Percentiles rank a stretch among this genome's conserved stretches.
These are phyloP conservation scores for Carex myosuroides DNA, from an alignment of 176 grass and related monocot genomes.

Conservation along the genomic window DNA sequence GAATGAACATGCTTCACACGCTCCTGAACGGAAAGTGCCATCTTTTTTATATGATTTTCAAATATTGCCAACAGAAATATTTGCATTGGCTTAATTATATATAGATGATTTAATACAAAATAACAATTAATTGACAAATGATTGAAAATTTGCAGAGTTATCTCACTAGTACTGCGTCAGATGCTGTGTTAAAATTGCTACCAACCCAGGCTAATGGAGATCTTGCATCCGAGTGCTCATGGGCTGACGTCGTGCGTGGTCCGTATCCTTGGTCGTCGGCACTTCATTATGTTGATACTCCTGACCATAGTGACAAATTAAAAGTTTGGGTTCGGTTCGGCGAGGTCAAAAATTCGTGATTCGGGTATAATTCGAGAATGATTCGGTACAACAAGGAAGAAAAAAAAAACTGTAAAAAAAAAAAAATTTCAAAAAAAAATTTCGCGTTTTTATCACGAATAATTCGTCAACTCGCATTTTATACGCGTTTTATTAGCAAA, in stretches of 20 bases:
- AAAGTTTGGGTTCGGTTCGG: too few species aligned
- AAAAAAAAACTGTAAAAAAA: too few species aligned
- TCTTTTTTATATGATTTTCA: not conserved
- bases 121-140: not conserved
- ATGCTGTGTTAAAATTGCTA: not conserved
- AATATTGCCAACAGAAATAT: not conserved
- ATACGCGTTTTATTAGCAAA: too few species aligned
- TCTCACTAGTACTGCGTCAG: not conserved
- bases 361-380: too few species aligned
- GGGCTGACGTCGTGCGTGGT: not conserved
- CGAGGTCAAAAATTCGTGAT: too few species aligned
- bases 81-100: not conserved
- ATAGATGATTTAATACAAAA: not conserved
- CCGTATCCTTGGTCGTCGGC: not conserved
- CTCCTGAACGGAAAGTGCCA: not conserved
- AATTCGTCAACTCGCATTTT: too few species aligned
- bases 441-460: too few species aligned
- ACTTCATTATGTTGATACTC: not conserved
- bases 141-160: not conserved
- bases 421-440: too few species aligned
- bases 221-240: not conserved
- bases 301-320: too few species aligned
- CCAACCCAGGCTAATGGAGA: not conserved
- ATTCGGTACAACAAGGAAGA: too few species aligned
- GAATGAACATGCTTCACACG: too few species aligned